Evolutionary conservation across 2,329 filamentous ascomycete genomes (phyloP).

Genomic region (Paecilomyces sp.): DNA sequence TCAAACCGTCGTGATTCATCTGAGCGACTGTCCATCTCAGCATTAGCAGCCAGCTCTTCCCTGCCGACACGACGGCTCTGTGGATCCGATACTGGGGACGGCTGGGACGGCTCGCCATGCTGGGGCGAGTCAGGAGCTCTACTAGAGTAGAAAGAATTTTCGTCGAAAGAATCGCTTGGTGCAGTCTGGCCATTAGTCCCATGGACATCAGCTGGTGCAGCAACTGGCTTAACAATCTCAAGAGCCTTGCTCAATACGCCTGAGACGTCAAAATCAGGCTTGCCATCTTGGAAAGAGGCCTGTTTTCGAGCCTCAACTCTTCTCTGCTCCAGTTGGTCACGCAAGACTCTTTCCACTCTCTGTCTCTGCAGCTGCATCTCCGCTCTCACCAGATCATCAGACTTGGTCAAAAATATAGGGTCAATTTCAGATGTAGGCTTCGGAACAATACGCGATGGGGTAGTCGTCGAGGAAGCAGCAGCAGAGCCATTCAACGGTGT

Average conservation of each 20-base stretch:
- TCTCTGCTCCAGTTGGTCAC: slow-evolving; percentile 67
- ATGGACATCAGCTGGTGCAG: slow-evolving; percentile 46
- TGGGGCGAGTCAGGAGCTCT: slow-evolving; percentile 70
- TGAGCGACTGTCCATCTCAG: slow-evolving; percentile 24
- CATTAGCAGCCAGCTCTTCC: slow-evolving; percentile 26
- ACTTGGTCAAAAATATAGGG: slow-evolving; percentile 78
- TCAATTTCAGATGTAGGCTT: slow-evolving; percentile 63
- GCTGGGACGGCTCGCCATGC: slow-evolving; percentile 27
- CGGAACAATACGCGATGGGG: slow-evolving; percentile 30
- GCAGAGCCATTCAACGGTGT: slow-evolving; percentile 13
- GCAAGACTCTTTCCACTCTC: slow-evolving; percentile 68
- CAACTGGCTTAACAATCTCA: slow-evolving; percentile 62
- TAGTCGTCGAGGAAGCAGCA: slow-evolving; percentile 10
- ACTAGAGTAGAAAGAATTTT: slow-evolving; percentile 94
- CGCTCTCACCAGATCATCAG: slow-evolving; percentile 73
- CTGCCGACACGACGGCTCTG: slow-evolving; percentile 12
- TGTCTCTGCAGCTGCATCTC: slow-evolving; percentile 74
- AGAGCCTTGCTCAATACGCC: slow-evolving; percentile 66
- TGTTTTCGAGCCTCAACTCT: slow-evolving; percentile 42
- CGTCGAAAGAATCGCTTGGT: slow-evolving; percentile 77
- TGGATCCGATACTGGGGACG: slow-evolving; percentile 18
- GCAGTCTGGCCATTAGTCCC: slow-evolving; percentile 54
- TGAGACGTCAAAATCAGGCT: slow-evolving; percentile 61
- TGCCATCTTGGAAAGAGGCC: slow-evolving; percentile 44
- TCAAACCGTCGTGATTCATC: slow-evolving; percentile 31